Percentiles rank a stretch among this genome's conserved stretches.
Conservation (phyloP, 805 yeast species). For the Wickerhamomyces subpelliculosus region DNA sequence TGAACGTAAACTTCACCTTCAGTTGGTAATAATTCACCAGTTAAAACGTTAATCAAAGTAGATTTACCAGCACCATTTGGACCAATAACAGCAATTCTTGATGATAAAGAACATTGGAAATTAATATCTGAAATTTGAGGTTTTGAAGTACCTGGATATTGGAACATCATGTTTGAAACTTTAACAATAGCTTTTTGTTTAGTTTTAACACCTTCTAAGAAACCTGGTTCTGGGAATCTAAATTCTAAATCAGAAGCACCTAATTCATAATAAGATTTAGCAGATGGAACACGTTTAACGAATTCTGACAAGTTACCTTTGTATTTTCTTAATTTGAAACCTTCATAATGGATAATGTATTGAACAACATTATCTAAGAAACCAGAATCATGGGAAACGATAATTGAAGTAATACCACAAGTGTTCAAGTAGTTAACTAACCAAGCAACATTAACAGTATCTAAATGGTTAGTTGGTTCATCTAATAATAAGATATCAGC, state of each 20-base stretch:
- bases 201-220: constrained; percentile 99
- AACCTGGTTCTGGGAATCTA: constrained; percentile 99
- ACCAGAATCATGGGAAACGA: constrained; percentile 99
- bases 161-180: constrained; percentile 96
- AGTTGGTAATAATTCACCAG: constrained; percentile 99
- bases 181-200: constrained; percentile 99
- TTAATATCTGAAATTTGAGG: constrained; percentile 89
- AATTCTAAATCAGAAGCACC: constrained; percentile 98
- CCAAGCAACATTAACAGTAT: constrained; percentile 99
- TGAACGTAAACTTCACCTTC: constrained; percentile 98
- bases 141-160: constrained; percentile 97
- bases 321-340: constrained; percentile 99
- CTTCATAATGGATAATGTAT: constrained; percentile 99
- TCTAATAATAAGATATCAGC: constrained; percentile 96
- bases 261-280: constrained; percentile 96
- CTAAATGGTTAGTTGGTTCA: constrained; percentile 99
- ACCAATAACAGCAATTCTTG: constrained; percentile 99
- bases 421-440: constrained; percentile 98
- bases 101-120: constrained; percentile 98
- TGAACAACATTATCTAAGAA: constrained; percentile 96
- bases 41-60: constrained; percentile 95
- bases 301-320: constrained; percentile 99
- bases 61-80: constrained; percentile 99
- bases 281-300: constrained; percentile 98
- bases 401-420: constrained; percentile 97